Conservation (phyloP, 345 rosid genomes). For the Camelina neglecta region DNA sequence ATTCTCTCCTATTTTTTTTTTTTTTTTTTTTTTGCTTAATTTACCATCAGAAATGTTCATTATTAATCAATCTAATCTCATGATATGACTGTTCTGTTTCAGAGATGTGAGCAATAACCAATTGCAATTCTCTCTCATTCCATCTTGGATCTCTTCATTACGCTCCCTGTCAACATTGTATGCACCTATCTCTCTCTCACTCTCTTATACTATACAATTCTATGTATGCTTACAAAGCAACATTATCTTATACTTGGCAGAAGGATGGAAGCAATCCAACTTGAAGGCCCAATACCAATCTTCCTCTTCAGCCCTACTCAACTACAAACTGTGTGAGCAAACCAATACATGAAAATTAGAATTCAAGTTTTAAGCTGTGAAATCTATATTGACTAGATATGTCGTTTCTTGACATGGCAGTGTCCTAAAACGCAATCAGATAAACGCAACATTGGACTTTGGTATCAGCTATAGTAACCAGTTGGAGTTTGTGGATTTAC, state of each 20-base stretch:
- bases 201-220: too few species aligned
- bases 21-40: not conserved
- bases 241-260: not conserved
- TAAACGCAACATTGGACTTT: not conserved
- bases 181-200: conserved; percentile 23
- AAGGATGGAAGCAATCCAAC: conserved; percentile 3
- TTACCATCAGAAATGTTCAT: not conserved
- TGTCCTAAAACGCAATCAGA: not conserved
- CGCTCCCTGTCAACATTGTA: conserved; percentile 66
- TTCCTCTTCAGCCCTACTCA: not conserved
- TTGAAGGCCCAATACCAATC: not conserved
- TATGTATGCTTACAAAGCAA: not conserved
- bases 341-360: not conserved
- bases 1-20: not conserved
- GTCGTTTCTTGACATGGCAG: not conserved
- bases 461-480: too few species aligned
- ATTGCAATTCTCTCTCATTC: conserved; percentile 52
- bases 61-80: not conserved
- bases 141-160: conserved; percentile 60
- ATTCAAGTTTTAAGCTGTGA: not conserved
- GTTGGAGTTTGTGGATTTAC: conserved; percentile 8
- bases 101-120: conserved; percentile 88
- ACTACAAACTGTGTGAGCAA: conserved; percentile 9
- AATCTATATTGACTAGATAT: not conserved
- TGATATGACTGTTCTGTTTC: conserved; percentile 19